Percentiles rank a stretch among this genome's conserved stretches.
Evolutionary conservation across 768 basidiomycete genomes (phyloP).

Genomic region (Podaxis mareebaensis): DNA sequence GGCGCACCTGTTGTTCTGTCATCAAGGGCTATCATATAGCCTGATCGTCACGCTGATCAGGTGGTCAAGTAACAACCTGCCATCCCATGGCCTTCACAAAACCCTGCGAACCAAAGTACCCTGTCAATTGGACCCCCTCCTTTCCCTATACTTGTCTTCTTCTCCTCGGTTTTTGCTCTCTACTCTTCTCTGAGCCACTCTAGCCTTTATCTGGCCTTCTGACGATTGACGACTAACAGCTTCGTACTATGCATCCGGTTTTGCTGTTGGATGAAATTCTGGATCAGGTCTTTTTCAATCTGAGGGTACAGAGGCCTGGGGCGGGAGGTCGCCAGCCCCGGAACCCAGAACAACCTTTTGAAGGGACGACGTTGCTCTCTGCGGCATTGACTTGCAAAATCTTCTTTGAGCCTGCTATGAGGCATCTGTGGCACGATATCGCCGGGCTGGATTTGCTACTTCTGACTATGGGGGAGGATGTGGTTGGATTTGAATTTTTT

Average conservation of each 20-base stretch:
- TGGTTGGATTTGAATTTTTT: not conserved
- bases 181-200: not conserved
- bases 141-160: not conserved
- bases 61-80: constrained; percentile 1
- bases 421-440: constrained; percentile 4
- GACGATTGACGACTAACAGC: not conserved
- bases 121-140: not conserved
- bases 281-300: not conserved
- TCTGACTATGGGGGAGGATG: constrained; percentile 4
- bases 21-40: constrained; percentile 5
- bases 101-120: not conserved
- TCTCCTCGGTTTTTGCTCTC: not conserved
- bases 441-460: constrained; percentile 4
- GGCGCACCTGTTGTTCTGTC: not conserved
- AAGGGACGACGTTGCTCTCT: constrained; percentile 1
- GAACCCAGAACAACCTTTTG: not conserved
- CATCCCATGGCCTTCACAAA: not conserved
- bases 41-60: constrained; percentile 6
- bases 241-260: not conserved
- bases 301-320: not conserved
- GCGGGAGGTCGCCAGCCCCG: not conserved
- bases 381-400: not conserved
- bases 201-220: not conserved
- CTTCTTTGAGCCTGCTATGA: constrained; percentile 4
- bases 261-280: constrained; percentile 1